A percentile compares a stretch with the other conserved stretches of the same genome.
These are phyloP conservation scores for Tricholoma matsutake DNA, from an alignment of 768 basidiomycete genomes.

Conservation along the genomic window DNA sequence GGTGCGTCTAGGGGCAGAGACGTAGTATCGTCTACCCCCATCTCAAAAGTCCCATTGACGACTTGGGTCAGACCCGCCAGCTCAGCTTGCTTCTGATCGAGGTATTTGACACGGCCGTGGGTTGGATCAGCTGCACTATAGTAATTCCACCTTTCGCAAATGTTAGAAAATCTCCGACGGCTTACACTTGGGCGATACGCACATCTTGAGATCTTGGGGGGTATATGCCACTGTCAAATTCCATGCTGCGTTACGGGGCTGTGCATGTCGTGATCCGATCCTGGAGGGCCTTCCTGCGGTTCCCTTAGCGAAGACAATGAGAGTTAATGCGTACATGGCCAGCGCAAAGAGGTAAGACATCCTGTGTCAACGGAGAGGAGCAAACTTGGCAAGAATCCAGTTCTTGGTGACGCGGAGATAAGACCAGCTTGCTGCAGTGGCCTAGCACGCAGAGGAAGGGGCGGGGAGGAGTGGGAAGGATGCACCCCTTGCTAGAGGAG, in stretches of 20 bases:
- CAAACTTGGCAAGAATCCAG: neutral
- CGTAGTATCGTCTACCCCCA: conserved; percentile 61
- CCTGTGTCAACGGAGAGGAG: neutral
- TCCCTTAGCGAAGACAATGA: neutral
- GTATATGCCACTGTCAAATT: neutral
- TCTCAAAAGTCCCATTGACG: conserved; percentile 47
- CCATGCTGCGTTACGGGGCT: neutral
- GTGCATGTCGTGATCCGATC: neutral
- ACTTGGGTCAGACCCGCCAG: conserved; percentile 57
- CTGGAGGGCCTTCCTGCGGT: neutral
- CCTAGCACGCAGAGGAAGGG: neutral
- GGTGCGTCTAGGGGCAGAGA: conserved; percentile 43
- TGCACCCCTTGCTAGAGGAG: neutral
- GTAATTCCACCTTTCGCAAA: conserved; percentile 51
- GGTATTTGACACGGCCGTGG: conserved; percentile 64
- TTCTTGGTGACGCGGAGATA: neutral
- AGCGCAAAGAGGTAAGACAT: neutral
- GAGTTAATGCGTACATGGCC: neutral
- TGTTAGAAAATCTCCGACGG: neutral
- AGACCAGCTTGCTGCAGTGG: neutral
- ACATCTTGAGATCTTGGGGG: neutral
- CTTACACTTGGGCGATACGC: neutral
- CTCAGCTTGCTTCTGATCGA: conserved; percentile 43
- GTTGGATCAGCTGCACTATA: conserved; percentile 65
- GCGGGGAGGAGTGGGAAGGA: neutral